These are phyloP conservation scores for Hura crepitans DNA, from an alignment of 441 rosid genomes.

Conservation along the genomic window DNA sequence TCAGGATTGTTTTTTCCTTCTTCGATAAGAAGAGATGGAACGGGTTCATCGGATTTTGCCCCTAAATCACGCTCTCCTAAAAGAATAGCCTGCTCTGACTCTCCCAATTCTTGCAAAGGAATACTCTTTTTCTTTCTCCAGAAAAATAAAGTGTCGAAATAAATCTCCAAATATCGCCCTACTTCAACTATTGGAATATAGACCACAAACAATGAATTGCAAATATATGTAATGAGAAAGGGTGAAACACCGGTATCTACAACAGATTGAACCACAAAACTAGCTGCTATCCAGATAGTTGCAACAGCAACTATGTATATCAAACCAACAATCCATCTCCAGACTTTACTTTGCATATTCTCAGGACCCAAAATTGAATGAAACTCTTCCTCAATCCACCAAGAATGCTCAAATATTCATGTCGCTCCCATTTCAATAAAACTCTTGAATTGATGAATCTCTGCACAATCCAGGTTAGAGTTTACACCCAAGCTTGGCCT, in stretches of 20 bases:
- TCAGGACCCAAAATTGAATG: conserved; percentile 22
- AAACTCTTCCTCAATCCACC: conserved; percentile 11
- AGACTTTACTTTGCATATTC: conserved; percentile 45
- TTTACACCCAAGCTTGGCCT: conserved; percentile 20
- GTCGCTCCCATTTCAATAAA: conserved; percentile 10
- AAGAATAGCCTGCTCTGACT: conserved; percentile 66
- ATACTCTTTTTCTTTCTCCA: conserved; percentile 47
- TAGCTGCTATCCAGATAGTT: conserved; percentile 87
- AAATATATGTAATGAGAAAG: conserved; percentile 80
- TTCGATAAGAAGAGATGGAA: conserved; percentile 29
- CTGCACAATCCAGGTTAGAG: conserved; percentile 18
- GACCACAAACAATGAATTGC: conserved; percentile 80
- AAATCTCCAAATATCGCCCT: conserved; percentile 64
- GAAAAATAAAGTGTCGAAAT: conserved; percentile 52
- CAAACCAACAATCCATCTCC: conserved; percentile 82
- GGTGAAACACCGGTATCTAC: conserved; percentile 91
- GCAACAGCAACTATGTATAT: conserved; percentile 79
- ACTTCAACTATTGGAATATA: conserved; percentile 80
- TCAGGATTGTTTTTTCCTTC: conserved; percentile 35
- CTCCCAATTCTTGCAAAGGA: conserved; percentile 38
- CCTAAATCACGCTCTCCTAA: conserved; percentile 42
- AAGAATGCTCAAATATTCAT: conserved; percentile 16
- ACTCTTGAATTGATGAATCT: background rate
- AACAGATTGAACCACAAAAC: conserved; percentile 94
- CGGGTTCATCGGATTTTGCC: conserved; percentile 25